Evolutionary conservation across 2,329 filamentous ascomycete genomes (phyloP).

Genomic region (Fragosphaeria purpurea): DNA sequence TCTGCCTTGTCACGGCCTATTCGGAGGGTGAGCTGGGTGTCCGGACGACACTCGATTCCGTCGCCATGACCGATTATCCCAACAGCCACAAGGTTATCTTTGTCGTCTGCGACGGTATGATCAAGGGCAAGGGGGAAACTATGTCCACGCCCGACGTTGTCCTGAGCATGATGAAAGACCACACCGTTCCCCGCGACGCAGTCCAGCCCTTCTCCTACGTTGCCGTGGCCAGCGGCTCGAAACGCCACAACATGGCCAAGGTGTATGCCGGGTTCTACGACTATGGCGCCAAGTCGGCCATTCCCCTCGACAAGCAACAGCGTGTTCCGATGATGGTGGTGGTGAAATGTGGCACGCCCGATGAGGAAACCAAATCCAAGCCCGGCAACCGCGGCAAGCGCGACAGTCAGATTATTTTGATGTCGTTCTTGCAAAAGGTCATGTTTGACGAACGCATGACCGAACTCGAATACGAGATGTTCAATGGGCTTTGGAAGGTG

Average conservation of each 20-base stretch:
- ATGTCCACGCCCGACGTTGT: conserved; percentile 84
- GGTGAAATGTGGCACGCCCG: conserved; percentile 90
- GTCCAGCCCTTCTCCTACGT: conserved; percentile 92
- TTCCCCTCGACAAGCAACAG: conserved; percentile 82
- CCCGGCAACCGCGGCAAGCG: conserved; percentile 97
- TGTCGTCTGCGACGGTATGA: conserved; percentile 92
- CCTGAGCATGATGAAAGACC: conserved; percentile 89
- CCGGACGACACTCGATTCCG: conserved; percentile 87
- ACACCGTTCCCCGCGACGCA: conserved; percentile 66
- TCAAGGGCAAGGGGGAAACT: conserved; percentile 87
- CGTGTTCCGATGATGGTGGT: conserved; percentile 96
- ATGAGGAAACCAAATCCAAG: conserved; percentile 71
- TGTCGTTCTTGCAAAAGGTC: conserved; percentile 99
- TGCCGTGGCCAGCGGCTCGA: conserved; percentile 87
- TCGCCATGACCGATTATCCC: conserved; percentile 95
- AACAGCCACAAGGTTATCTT: conserved; percentile 98
- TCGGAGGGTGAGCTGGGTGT: conserved; percentile 91
- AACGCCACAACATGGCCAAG: conserved; percentile 99
- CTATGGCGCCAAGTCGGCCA: conserved; percentile 71
- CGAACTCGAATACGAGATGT: conserved; percentile 98
- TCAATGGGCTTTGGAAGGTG: conserved; percentile 97
- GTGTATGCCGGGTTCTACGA: conserved; percentile 97
- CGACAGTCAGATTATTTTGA: conserved; percentile 97
- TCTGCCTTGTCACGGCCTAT: conserved; percentile 93
- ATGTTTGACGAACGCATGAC: conserved; percentile 99